phyloP scores from a whole-genome alignment of 345 rosid genomes.

The Melaleuca quinquenervia region DNA sequence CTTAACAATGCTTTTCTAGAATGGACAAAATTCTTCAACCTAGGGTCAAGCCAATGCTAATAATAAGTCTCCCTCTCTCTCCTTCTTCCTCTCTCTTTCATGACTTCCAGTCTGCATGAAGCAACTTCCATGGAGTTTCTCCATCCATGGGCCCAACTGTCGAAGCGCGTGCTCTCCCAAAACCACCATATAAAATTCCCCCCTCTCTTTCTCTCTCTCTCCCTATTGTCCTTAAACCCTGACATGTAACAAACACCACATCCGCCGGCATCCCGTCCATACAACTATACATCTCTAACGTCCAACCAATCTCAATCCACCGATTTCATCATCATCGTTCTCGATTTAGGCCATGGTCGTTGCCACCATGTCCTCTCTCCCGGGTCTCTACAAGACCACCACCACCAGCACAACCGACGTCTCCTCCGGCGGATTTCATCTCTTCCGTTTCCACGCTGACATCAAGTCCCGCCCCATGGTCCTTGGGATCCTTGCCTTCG shows the following conservation, averaged over 20 bases:
- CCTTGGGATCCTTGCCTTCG: slow-evolving; percentile 38
- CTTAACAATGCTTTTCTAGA: not conserved
- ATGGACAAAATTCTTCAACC: not conserved
- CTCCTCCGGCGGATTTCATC: not conserved
- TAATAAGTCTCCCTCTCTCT: not conserved
- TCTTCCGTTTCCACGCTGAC: not conserved
- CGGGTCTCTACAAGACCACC: not conserved
- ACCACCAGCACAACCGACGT: not conserved
- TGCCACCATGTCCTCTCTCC: slow-evolving; percentile 10
- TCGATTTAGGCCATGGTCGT: slow-evolving; percentile 1
- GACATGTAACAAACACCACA: not conserved
- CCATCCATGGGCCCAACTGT: not conserved
- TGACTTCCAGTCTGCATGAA: not conserved
- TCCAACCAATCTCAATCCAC: not conserved
- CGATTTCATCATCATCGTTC: not conserved
- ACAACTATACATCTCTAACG: not conserved
- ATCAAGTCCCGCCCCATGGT: not conserved
- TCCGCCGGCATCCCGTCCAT: not conserved
- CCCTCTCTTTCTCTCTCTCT: not conserved
- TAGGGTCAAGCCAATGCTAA: not conserved
- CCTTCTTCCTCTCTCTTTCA: not conserved
- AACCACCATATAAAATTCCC: not conserved
- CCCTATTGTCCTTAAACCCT: not conserved
- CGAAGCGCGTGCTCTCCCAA: not conserved
- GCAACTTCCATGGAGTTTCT: not conserved